Base-by-base conservation (phyloP, 176 grass and related monocot species). In the Musa acuminata region DNA sequence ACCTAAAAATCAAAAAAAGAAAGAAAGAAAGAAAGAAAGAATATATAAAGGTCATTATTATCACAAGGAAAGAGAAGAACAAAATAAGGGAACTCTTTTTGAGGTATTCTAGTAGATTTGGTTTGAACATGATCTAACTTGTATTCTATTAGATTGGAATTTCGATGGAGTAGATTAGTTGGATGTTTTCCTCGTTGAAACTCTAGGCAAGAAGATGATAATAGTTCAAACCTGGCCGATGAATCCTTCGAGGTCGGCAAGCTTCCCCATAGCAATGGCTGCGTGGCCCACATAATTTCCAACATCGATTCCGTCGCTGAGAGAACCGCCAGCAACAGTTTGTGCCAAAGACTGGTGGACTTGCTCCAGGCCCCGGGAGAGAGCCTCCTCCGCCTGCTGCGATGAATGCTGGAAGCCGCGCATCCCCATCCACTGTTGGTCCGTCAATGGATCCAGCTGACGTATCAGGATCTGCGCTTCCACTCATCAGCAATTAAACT, bases 371-470 rank as follows among this genome's bases (percentile, higher is more conserved):
- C 95, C 95, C 86, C 84, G 88, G 23, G 75, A 87, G 52, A 99
- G 91, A 12, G 96, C 96, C 74, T 91, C 96, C 84, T 99, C 96
- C 5, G 96, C 88, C 80, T 95, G 96, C 66, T 91, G 88, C 60
- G 91, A 99, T 12, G 96, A 99, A 7, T 95, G 96, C 79, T 89
- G 84, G 62, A 99, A 81, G 69, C 23, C 60, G 75, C 81, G 91
- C 79, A 99, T 84, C 72, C 84, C 88, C 64, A 94, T 22, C 72
- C 94, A 16, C 79, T 99, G 96, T 76, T 91, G 91, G 62, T 99
- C 91, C 73, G 84, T 99, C 80, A 98, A 64, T 17, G 91, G 86
- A 62, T 99, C 96, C 84, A 99, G 81, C 83, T 95, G 96, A 35
- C 77, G 88, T 8, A 78, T 89, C 64, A 99, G 76, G 26, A 98